Evolutionary conservation across 768 basidiomycete genomes (phyloP).

Genomic region (Dioszegia aurantiaca): DNA sequence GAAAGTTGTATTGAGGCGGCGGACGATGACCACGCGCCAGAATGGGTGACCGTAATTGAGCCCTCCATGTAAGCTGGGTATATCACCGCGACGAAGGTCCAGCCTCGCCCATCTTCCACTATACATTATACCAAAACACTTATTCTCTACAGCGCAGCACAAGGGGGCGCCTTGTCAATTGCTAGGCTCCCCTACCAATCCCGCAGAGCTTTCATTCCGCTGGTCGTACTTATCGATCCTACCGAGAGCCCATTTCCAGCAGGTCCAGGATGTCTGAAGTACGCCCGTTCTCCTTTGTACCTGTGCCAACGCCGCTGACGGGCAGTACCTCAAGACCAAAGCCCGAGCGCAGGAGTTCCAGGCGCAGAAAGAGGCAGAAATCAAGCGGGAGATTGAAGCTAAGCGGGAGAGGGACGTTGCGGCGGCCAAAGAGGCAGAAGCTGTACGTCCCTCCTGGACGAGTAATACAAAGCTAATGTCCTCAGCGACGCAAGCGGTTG

Average conservation of each 20-base stretch:
- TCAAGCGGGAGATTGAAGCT: slow-evolving; percentile 30
- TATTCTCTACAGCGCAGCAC: too few species aligned
- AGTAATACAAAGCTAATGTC: neutral
- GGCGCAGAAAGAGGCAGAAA: slow-evolving; percentile 33
- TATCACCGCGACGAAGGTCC: neutral
- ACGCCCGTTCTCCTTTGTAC: neutral
- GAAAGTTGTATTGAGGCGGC: neutral
- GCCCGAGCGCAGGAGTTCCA: slow-evolving; percentile 32
- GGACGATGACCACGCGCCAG: slow-evolving; percentile 6
- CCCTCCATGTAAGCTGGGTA: neutral
- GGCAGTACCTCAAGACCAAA: slow-evolving; percentile 38
- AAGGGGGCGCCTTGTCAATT: too few species aligned
- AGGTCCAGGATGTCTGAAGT: slow-evolving; percentile 3
- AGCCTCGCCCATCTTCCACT: neutral
- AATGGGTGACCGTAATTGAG: neutral
- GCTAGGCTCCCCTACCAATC: neutral
- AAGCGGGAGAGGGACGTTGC: slow-evolving; percentile 37
- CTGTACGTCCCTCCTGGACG: slow-evolving; percentile 19
- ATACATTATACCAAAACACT: neutral
- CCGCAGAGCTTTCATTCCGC: neutral
- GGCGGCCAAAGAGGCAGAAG: slow-evolving; percentile 33
- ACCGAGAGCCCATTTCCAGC: neutral
- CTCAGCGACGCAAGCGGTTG: slow-evolving; percentile 30
- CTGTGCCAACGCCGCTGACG: neutral
- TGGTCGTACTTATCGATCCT: neutral